phyloP scores from a whole-genome alignment of 2,329 filamentous ascomycete genomes.

The Diaporthe sp. region DNA sequence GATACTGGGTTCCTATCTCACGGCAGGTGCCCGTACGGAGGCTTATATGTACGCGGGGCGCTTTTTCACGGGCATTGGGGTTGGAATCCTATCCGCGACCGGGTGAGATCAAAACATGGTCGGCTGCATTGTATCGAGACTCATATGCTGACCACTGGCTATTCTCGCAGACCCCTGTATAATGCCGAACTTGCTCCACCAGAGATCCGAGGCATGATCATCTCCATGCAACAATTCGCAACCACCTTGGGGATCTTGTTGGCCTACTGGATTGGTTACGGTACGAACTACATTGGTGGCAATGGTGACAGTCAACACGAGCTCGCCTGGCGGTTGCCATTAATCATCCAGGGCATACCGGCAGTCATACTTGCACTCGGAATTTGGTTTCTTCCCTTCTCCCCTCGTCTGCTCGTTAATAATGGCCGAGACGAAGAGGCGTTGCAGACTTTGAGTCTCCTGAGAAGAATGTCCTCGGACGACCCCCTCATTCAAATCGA shows the following conservation, averaged over 20 bases:
- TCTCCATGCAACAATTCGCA: constrained; percentile 16
- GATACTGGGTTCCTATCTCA: constrained; percentile 38
- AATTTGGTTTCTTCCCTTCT: constrained; percentile 61
- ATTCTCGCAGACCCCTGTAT: constrained; percentile 3
- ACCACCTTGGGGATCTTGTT: constrained; percentile 42
- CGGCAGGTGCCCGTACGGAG: constrained; percentile 43
- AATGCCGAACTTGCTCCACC: constrained; percentile 26
- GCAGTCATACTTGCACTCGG: constrained; percentile 12
- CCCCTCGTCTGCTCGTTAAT: constrained; percentile 60
- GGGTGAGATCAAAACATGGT: neutral
- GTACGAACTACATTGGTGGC: constrained; percentile 41
- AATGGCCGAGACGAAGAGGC: constrained; percentile 40
- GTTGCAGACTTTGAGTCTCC: neutral
- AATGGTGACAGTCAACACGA: constrained; percentile 38
- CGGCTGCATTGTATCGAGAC: neutral
- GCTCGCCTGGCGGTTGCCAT: constrained; percentile 2
- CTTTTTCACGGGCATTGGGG: constrained; percentile 22
- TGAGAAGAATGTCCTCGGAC: neutral
- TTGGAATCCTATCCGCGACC: neutral
- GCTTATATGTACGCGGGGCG: constrained; percentile 26
- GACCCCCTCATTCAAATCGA: constrained; percentile 2
- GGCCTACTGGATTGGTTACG: constrained; percentile 40
- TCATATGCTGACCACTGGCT: neutral
- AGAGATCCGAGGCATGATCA: constrained; percentile 8
- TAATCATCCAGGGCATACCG: constrained; percentile 12